Conservation (phyloP, 192 early-diverging fungal genomes). For the Funneliformis geosporum region DNA sequence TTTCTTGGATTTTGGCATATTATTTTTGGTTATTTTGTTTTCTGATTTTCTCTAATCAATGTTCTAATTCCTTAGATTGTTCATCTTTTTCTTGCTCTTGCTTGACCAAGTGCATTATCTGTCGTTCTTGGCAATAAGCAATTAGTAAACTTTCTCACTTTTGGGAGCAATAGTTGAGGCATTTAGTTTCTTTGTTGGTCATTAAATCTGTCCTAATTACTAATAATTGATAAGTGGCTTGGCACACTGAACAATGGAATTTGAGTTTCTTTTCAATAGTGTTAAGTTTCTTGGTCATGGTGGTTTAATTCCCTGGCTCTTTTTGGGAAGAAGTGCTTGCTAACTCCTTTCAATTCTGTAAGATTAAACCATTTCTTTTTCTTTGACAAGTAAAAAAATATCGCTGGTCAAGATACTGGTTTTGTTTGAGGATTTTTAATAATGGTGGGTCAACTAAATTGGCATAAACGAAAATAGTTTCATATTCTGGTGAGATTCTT, state of each 20-base stretch:
- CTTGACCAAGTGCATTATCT: background rate
- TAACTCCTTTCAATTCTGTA: no score
- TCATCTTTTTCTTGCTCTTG: no score
- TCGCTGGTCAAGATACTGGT: background rate
- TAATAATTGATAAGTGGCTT: background rate
- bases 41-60: no score
- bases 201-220: no score
- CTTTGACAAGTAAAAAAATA: background rate
- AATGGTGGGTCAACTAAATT: background rate
- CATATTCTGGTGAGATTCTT: no score
- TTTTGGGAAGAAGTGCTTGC: no score
- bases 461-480: background rate
- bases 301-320: background rate
- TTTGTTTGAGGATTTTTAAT: background rate
- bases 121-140: slow-evolving; percentile 6
- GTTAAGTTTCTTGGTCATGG: background rate
- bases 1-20: background rate
- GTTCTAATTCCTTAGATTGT: no score
- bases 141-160: background rate
- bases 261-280: background rate
- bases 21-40: no score
- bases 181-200: no score
- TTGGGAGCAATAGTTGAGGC: no score
- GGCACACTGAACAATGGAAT: background rate
- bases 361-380: no score